Base-by-base conservation (phyloP, 768 basidiomycete species). In the Russula virescens region DNA sequence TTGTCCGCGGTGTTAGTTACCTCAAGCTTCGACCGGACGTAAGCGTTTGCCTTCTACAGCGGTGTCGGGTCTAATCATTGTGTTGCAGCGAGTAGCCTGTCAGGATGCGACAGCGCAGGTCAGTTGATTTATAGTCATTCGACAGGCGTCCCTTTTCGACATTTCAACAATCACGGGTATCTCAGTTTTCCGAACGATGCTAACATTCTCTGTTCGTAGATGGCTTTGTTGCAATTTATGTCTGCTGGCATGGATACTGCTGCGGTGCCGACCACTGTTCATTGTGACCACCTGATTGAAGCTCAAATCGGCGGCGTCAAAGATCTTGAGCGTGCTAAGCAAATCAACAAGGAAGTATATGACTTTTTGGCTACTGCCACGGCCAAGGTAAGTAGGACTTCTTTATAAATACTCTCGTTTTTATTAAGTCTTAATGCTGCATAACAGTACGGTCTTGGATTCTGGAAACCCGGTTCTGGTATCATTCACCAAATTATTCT, bases 211-310 rank as follows among this genome's bases (percentile, higher is more conserved):
- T n/a, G 18, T 7, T 40, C 31, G 5, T 56, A 98, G 92, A 99
- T 99, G 97, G 97, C 97, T 21, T 84, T 99, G 60, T 83, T 99
- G 68, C 97, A 99, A 82, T 99, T 99, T 85, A 99, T 99, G 97
- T 98, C 97, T 55, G 94, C 97, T 19, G 96, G 96, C 66, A 94
- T 99, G 84, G 92, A 92, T 73, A 96, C 94, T 50, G 93, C 92
- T 45, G 96, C 96, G 50, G 95, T 98, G 66, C 96, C 96, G 38
- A 96, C 96, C 68, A 96, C 97, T 66, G 97, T 99, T 49, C 96
- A 99, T 81, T 98, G 95, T 73, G 96, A 99, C 79, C 96, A 99
- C 78, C 83, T 99, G 73, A 98, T 99, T 71, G 94, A 98, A 80
- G 96, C 96, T 45, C 96, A 98, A 74, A 74, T 94, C 57, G 95